Evolutionary conservation across 306 rosid genomes (phyloP), one percentile per base, ranked within the genome.

Genomic region (Pyrus bretschneideri): DNA sequence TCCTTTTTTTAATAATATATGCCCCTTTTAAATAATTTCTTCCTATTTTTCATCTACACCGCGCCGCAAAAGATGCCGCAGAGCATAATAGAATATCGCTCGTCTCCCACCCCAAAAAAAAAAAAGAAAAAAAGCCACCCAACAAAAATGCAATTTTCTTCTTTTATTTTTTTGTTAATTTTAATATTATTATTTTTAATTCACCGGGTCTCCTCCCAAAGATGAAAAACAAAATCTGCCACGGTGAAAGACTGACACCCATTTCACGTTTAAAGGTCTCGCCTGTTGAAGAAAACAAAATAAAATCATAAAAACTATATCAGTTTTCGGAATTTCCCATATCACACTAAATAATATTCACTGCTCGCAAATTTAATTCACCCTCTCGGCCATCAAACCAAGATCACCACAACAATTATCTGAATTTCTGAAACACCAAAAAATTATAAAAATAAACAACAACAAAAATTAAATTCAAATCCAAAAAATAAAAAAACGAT

Each of bases 261-360:
- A 69, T 70, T 81, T 62, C 51, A 81, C 80, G 80, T 75, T 80
- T 81, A 35, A 51, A 75, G 80, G 30, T 61, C 69, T 70, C 52
- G 77, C 84, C 84, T 81, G 84, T 70, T 19, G 84, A 81, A 81
- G 74, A 76, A 81, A 62, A 74, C 52, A 81, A 81, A 81, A 76
- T 77, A 81, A 81, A 81, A 81, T 70, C 74, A 76, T 77, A 60
- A 54, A 81, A 3, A 61, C 9, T 5, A 81, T 76, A 81, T 81
- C 80, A 81, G 84, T 64, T 81, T 51, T 81, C 84, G 77, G 77
- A 55, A 81, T 76, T 70, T 66, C 68, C 69, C 73, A 70, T 59
- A 65, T 74, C 70, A 74, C 70, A 29, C 1, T 19, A 62, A 38
- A 67, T 10, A 27, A 23, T 25, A 9, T 11, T 5, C 19, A 30